Conservation (phyloP, 768 basidiomycete species). For the Tulasnella sp. region DNA sequence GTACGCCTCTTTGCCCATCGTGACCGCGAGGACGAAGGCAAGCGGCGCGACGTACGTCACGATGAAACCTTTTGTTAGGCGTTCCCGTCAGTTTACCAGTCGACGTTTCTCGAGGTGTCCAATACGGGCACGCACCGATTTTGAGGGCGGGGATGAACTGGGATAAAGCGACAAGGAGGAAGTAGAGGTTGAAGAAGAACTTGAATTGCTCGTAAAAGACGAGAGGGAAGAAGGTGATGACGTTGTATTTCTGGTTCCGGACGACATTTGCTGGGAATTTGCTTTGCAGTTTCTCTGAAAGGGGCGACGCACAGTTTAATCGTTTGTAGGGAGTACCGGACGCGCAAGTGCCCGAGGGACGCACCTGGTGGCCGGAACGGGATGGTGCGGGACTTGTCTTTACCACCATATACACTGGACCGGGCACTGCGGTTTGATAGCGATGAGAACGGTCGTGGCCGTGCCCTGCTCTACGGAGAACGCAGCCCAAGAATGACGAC, state of each 20-base stretch:
- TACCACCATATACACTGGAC: conserved; percentile 19
- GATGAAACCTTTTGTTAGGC: conserved; percentile 59
- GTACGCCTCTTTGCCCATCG: conserved; percentile 98
- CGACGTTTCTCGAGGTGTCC: neutral
- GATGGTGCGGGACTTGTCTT: conserved; percentile 66
- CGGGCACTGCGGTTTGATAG: neutral
- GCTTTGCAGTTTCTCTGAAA: conserved; percentile 55
- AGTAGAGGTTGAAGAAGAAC: conserved; percentile 99
- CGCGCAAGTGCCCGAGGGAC: neutral
- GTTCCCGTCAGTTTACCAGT: neutral
- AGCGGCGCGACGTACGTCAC: conserved; percentile 93
- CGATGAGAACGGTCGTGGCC: neutral
- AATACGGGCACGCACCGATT: conserved; percentile 58
- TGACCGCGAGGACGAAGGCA: conserved; percentile 87
- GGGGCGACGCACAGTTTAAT: conserved; percentile 8
- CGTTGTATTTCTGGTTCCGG: conserved; percentile 96
- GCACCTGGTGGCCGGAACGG: conserved; percentile 64
- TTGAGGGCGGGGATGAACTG: conserved; percentile 94
- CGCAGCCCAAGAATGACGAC: neutral
- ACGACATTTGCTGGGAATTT: conserved; percentile 81
- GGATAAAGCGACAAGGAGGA: conserved; percentile 88
- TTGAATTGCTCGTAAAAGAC: conserved; percentile 99
- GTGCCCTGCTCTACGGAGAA: neutral
- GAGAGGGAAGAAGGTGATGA: conserved; percentile 91
- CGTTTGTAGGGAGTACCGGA: neutral